phyloP scores from a whole-genome alignment of 768 basidiomycete genomes.

The Fomitopsis pulvina region DNA sequence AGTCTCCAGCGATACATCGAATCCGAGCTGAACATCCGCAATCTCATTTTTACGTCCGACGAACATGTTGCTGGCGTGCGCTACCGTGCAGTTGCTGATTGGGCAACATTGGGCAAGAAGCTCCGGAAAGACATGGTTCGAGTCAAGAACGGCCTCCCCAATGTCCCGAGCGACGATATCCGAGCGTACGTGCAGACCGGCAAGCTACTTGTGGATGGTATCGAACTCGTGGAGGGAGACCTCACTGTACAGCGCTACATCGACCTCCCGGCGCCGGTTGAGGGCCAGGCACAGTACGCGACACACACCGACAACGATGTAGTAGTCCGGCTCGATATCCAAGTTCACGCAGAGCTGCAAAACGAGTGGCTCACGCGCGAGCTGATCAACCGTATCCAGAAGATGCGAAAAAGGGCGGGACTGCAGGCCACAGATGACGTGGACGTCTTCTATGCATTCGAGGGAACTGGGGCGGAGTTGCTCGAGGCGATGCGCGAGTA shows the following conservation, averaged over 20 bases:
- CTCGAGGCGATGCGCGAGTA: constrained; percentile 59
- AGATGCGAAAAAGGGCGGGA: constrained; percentile 91
- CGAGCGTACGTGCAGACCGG: constrained; percentile 71
- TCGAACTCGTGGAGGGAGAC: constrained; percentile 86
- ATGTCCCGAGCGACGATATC: constrained; percentile 74
- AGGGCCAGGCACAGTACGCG: constrained; percentile 44
- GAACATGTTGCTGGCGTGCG: constrained; percentile 81
- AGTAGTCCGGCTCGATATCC: constrained; percentile 87
- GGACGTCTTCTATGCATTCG: constrained; percentile 78
- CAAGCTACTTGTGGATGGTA: constrained; percentile 80
- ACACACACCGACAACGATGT: constrained; percentile 94
- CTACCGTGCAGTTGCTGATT: constrained; percentile 91
- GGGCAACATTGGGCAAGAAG: constrained; percentile 90
- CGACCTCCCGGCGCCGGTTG: constrained; percentile 56
- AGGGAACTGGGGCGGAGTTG: constrained; percentile 60
- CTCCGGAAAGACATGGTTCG: constrained; percentile 86
- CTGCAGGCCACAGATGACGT: constrained; percentile 94
- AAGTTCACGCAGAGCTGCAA: constrained; percentile 79
- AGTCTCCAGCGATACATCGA: constrained; percentile 83
- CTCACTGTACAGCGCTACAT: constrained; percentile 87
- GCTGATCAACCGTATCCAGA: constrained; percentile 89
- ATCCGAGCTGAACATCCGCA: constrained; percentile 93
- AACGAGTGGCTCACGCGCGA: constrained; percentile 87
- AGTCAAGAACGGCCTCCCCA: constrained; percentile 83
- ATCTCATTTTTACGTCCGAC: constrained; percentile 84